Percentiles rank a stretch among this genome's conserved stretches.
Conservation (phyloP, 257 asterid genomes). For the Misopates orontium region DNA sequence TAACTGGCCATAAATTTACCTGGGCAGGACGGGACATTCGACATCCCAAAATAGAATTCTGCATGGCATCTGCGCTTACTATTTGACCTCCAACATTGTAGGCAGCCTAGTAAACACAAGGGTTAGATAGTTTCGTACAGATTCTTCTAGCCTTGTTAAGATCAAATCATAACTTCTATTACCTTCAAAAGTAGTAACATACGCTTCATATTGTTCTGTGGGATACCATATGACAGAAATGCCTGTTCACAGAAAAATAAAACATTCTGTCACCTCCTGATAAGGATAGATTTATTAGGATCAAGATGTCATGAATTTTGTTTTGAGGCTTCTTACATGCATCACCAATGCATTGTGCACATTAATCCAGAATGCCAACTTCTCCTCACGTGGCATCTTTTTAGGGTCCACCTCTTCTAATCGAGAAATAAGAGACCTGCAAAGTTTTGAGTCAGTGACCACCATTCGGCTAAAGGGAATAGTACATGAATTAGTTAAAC, state of each 20-base stretch:
- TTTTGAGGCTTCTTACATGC: conserved; percentile 65
- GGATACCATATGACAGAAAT: conserved; percentile 87
- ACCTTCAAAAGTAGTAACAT: conserved; percentile 89
- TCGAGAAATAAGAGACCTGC: conserved; percentile 83
- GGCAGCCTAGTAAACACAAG: conserved; percentile 68
- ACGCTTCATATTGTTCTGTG: conserved; percentile 83
- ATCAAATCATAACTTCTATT: conserved; percentile 17
- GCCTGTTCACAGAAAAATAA: conserved; percentile 50
- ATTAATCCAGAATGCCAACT: conserved; percentile 96
- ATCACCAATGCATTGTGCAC: conserved; percentile 93
- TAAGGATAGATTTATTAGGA: neutral
- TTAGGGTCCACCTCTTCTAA: conserved; percentile 81
- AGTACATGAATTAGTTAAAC: neutral
- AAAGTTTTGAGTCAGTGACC: conserved; percentile 20
- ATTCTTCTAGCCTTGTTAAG: neutral
- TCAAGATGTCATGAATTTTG: neutral
- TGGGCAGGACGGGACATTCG: conserved; percentile 86
- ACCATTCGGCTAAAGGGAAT: neutral
- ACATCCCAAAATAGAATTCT: conserved; percentile 79
- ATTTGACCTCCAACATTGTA: conserved; percentile 88
- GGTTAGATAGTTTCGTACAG: conserved; percentile 32
- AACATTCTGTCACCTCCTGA: conserved; percentile 8
- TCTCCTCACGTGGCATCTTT: conserved; percentile 81
- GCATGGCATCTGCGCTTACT: conserved; percentile 90
- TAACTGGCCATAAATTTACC: conserved; percentile 42